Conservation (phyloP, 2,329 filamentous ascomycete species). For the Diaporthe citrichinensis region DNA sequence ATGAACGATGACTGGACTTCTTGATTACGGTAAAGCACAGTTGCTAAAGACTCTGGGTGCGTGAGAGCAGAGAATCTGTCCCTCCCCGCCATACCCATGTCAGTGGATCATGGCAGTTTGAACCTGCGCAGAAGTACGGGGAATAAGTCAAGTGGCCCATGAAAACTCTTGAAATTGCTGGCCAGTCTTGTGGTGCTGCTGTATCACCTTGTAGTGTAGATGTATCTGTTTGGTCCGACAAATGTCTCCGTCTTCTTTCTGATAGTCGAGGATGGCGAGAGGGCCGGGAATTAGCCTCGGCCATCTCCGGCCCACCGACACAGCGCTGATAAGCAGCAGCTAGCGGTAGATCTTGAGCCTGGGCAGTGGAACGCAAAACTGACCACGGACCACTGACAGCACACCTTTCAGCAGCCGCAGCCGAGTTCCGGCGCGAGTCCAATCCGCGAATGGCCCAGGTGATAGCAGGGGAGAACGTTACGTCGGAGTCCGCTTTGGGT, state of each 20-base stretch:
- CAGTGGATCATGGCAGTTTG: no score
- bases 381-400: neutral
- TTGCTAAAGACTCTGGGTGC: no score
- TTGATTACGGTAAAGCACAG: neutral
- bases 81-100: no score
- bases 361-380: neutral
- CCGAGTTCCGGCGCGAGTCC: neutral
- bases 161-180: no score
- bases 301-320: neutral
- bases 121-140: no score
- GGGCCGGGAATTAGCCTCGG: neutral
- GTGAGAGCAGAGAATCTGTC: no score
- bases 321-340: neutral
- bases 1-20: neutral
- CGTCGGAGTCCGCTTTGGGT: neutral
- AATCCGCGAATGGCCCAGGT: neutral
- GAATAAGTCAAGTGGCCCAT: no score
- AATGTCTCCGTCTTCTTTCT: no score
- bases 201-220: no score
- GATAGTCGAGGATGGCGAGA: no score
- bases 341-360: neutral
- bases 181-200: no score
- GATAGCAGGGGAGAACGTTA: slow-evolving; percentile 36
- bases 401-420: neutral
- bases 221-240: no score